phyloP scores from a whole-genome alignment of 208 protist species.

The Trypanosoma boissoni region DNA sequence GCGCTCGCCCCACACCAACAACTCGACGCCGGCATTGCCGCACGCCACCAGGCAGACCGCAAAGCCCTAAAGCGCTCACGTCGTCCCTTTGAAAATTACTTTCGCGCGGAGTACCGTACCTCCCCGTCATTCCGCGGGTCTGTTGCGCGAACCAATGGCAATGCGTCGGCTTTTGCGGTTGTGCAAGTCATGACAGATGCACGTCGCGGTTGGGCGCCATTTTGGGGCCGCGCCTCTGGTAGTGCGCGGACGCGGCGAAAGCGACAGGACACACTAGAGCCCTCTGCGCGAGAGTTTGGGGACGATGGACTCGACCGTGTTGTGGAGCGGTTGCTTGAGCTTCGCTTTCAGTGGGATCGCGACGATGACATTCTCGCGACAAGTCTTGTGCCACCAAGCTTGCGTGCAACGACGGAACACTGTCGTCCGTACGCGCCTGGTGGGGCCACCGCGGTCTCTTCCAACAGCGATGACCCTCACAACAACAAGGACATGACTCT shows the following conservation, averaged over 20 bases:
- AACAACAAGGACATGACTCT: conserved; percentile 12
- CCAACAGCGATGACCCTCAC: conserved; percentile 18
- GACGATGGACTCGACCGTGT: conserved; percentile 56
- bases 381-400: conserved; percentile 51
- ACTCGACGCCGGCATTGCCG: conserved; percentile 73
- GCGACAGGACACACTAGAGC: conserved; percentile 73
- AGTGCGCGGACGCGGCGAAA: conserved; percentile 34
- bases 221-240: conserved; percentile 51
- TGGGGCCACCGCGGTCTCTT: conserved; percentile 1
- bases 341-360: conserved; percentile 83
- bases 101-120: conserved; percentile 55
- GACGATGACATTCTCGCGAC: conserved; percentile 66
- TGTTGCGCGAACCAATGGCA: conserved; percentile 25
- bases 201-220: conserved; percentile 40
- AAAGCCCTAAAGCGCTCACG: conserved; percentile 72
- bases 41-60: conserved; percentile 60
- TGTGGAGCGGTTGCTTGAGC: conserved; percentile 57
- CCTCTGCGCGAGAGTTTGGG: conserved; percentile 44
- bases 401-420: conserved; percentile 53
- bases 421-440: conserved; percentile 45
- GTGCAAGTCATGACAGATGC: conserved; percentile 67
- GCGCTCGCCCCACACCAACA: conserved; percentile 68
- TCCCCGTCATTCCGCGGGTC: conserved; percentile 34
- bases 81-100: conserved; percentile 78
- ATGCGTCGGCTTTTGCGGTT: conserved; percentile 41